These are phyloP conservation scores for Neonectria punicea DNA, from an alignment of 2,329 filamentous ascomycete genomes.

Conservation along the genomic window DNA sequence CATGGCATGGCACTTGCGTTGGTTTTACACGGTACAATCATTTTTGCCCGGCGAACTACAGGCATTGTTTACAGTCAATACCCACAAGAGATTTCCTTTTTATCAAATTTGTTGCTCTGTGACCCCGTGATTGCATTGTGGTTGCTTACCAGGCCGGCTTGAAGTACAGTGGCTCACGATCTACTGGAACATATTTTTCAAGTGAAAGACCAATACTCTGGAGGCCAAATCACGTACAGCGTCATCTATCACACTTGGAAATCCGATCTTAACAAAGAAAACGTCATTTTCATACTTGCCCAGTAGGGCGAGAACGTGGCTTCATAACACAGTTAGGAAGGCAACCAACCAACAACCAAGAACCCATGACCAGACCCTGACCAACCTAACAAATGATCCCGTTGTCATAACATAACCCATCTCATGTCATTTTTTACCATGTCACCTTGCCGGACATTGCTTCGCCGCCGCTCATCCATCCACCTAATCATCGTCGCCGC, in stretches of 20 bases:
- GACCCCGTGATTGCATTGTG: background rate
- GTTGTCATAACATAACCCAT: constrained; percentile 66
- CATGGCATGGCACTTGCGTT: constrained; percentile 36
- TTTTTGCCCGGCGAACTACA: constrained; percentile 39
- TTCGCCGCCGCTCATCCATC: constrained; percentile 45
- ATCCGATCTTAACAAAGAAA: constrained; percentile 31
- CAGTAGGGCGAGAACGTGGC: constrained; percentile 27
- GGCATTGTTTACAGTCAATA: constrained; percentile 45
- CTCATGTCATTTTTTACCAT: constrained; percentile 46
- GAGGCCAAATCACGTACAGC: background rate
- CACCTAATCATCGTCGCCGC: constrained; percentile 36
- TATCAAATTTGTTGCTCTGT: background rate
- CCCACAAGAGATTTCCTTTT: constrained; percentile 44
- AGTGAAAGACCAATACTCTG: background rate
- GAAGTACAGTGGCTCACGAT: background rate
- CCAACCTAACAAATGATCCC: constrained; percentile 34
- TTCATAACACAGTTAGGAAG: constrained; percentile 29
- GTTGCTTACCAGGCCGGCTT: no score
- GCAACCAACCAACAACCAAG: constrained; percentile 17
- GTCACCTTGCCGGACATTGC: background rate
- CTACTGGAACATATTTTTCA: background rate
- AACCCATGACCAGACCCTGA: constrained; percentile 32
- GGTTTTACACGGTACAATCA: constrained; percentile 32
- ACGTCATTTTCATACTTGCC: constrained; percentile 33
- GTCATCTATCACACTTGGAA: background rate